Evolutionary conservation across 306 rosid genomes (phyloP), one percentile per base, ranked within the genome.

Genomic region (Quercus gilva): DNA sequence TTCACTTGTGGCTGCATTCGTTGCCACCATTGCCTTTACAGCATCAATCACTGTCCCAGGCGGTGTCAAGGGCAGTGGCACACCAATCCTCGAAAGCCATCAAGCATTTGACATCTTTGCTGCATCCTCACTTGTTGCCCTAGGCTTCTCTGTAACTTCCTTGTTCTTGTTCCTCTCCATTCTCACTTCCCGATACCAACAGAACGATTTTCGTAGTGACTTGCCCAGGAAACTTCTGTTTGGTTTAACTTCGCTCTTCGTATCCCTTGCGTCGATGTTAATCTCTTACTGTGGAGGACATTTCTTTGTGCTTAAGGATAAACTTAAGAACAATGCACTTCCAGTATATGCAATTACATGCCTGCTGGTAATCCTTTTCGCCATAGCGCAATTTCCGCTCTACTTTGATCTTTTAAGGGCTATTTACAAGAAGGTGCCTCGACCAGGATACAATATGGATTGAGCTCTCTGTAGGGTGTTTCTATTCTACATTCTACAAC

Each of bases 1-100:
- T 83, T 88, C 92, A 0, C 29, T 88, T 15, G 91, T 88, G 69
- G 89, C 90, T 3, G 85, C 90, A 17, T 72, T 90, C 58, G 72
- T 90, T 8, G 94, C 92, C 79, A 74, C 88, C 0, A 85, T 88
- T 3, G 88, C 90, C 55, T 90, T 81, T 19, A 76, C 84, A 73
- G 56, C 88, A 17, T 55, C 81, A 17, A 10, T 85, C 20, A 79
- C 76, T n/a, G 63, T 85, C 49, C 85, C 84, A 0, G 84, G 85
- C 0, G 84, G 78, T 7, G n/a, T 59, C 45, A 3, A 23, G 8
- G 6, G 6, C 0, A 75, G 6, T 2, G 86, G 89, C 19, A 12
- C 9, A 15, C 89, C 84, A n/a, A 14, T 23, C 23, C 69, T 86
- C 3, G 60, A 61, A 57, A 6, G 3, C 10, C 28, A 19, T 51